These are phyloP conservation scores for Peronospora tabacina DNA, from an alignment of 352 stramenopile genomes.

Conservation along the genomic window DNA sequence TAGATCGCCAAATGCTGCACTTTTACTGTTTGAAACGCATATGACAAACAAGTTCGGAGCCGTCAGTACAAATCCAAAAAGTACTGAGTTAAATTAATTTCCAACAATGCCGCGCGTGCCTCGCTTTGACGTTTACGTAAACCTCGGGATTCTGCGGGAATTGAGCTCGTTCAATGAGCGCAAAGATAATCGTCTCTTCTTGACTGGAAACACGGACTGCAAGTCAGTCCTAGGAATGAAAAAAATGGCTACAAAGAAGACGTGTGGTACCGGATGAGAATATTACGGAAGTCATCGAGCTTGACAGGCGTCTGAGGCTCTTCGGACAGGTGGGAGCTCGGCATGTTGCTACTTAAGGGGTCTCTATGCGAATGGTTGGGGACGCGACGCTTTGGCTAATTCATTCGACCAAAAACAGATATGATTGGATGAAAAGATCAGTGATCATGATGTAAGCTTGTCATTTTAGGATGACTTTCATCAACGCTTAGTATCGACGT, in stretches of 20 bases:
- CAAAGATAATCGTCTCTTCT: conserved; percentile 99
- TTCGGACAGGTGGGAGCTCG: conserved; percentile 53
- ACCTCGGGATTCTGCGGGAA: conserved; percentile 93
- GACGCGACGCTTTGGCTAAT: background rate
- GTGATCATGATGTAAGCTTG: background rate
- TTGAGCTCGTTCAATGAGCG: conserved; percentile 97
- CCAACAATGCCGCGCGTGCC: conserved; percentile 13
- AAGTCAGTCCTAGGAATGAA: background rate
- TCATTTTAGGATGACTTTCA: conserved; percentile 3
- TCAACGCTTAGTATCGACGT: conserved; percentile 43
- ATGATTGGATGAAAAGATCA: conserved; percentile 19
- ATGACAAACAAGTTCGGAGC: too few relatives aligned
- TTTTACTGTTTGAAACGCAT: too few relatives aligned
- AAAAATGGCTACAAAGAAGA: too few relatives aligned
- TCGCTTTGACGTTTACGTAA: conserved; percentile 88
- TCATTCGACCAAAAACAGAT: background rate
- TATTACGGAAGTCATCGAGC: conserved; percentile 84
- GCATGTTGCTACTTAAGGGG: conserved; percentile 34
- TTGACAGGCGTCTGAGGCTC: conserved; percentile 67
- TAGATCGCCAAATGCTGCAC: conserved; percentile 62
- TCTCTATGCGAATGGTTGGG: conserved; percentile 4
- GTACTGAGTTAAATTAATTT: too few relatives aligned
- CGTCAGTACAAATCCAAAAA: too few relatives aligned
- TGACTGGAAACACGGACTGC: conserved; percentile 35
- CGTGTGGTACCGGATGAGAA: conserved; percentile 58